phyloP scores from a whole-genome alignment of 768 basidiomycete genomes.

The Tricholoma terreum region DNA sequence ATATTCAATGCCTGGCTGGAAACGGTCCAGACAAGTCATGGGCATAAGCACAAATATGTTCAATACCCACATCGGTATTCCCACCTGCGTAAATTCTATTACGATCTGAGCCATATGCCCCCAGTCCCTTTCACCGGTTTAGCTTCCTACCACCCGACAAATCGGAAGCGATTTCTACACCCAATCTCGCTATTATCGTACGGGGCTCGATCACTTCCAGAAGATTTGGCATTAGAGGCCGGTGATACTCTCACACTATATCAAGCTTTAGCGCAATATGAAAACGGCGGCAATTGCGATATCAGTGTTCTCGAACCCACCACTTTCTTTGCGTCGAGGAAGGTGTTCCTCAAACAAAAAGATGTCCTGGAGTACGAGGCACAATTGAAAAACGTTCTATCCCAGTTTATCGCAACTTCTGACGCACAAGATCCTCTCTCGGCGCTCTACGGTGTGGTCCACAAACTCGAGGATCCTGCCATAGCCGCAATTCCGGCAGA shows the following conservation, averaged over 20 bases:
- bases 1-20: conserved; percentile 64
- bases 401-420: conserved; percentile 31
- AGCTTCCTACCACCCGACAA: conserved; percentile 31
- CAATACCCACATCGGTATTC: conserved; percentile 69
- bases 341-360: conserved; percentile 47
- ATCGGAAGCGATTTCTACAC: conserved; percentile 54
- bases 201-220: conserved; percentile 47
- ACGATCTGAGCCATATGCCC: conserved; percentile 29
- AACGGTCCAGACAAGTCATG: conserved; percentile 56
- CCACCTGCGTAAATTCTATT: conserved; percentile 67
- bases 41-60: conserved; percentile 57
- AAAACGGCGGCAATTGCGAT: conserved; percentile 13
- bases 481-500: conserved; percentile 10
- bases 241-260: conserved; percentile 54
- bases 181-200: conserved; percentile 60
- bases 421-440: conserved; percentile 33
- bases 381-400: conserved; percentile 44
- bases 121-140: conserved; percentile 36
- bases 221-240: conserved; percentile 63
- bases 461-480: conserved; percentile 35
- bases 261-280: conserved; percentile 33
- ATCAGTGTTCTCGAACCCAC: conserved; percentile 38
- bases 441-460: conserved; percentile 37
- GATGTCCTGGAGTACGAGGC: conserved; percentile 61
- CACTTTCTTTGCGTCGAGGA: conserved; percentile 39